These are phyloP conservation scores for Saccharomyces hybrid DNA, from an alignment of 1,139 yeast genomes.

Conservation along the genomic window DNA sequence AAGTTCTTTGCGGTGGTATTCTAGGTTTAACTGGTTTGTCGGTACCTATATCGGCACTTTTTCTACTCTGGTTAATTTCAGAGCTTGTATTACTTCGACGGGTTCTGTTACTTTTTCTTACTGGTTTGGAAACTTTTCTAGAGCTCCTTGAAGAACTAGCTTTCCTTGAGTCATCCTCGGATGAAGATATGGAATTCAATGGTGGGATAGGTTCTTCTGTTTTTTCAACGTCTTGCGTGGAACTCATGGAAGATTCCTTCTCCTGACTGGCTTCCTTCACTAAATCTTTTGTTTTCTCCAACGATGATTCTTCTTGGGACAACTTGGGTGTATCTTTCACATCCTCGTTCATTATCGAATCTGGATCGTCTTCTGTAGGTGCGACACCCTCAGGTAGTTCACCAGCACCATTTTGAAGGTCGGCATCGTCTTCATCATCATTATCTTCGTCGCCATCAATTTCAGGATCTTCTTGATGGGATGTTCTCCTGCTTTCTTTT, in stretches of 20 bases:
- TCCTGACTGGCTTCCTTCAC: background rate
- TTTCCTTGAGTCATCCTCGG: constrained; percentile 11
- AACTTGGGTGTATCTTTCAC: background rate
- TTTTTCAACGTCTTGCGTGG: background rate
- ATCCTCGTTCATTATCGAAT: background rate
- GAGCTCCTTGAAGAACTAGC: constrained; percentile 8
- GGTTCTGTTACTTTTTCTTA: constrained; percentile 9
- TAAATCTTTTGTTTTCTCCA: constrained; percentile 2
- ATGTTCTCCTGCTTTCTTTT: constrained; percentile 33
- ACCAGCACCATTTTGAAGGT: background rate
- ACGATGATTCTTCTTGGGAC: background rate
- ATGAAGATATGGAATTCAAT: constrained; percentile 8
- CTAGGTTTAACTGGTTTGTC: constrained; percentile 76
- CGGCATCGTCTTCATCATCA: background rate
- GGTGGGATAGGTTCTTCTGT: background rate
- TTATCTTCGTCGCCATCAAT: constrained; percentile 10
- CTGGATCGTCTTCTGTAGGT: background rate
- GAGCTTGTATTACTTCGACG: constrained; percentile 19
- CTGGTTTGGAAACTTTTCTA: constrained; percentile 10
- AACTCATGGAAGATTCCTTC: background rate
- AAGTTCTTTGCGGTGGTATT: constrained; percentile 64
- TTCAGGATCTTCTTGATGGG: constrained; percentile 19
- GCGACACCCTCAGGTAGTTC: background rate
- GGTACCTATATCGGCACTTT: constrained; percentile 32
- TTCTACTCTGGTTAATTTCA: constrained; percentile 9